Conservation (phyloP, 2,329 filamentous ascomycete genomes). For the Claviceps fusiformis region DNA sequence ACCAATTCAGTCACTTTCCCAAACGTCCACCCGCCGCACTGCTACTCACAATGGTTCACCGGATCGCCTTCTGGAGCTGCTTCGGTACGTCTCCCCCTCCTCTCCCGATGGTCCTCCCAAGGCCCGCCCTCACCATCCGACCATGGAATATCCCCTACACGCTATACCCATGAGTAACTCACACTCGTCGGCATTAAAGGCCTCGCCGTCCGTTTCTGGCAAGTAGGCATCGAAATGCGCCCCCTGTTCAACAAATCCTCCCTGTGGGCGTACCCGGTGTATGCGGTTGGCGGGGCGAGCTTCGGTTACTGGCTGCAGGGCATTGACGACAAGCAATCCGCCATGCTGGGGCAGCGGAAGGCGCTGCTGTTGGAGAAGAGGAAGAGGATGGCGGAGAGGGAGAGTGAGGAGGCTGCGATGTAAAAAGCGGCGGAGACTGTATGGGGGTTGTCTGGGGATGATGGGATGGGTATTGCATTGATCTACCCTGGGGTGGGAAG, state of each 20-base stretch:
- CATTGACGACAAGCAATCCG: constrained; percentile 70
- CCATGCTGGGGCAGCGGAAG: constrained; percentile 66
- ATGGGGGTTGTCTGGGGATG: too few relatives aligned
- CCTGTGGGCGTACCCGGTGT: constrained; percentile 86
- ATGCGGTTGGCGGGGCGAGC: constrained; percentile 70
- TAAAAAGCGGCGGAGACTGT: not conserved
- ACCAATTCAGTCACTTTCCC: not conserved
- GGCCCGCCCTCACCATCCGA: not conserved
- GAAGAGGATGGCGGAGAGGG: constrained; percentile 43
- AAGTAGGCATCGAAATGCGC: constrained; percentile 96
- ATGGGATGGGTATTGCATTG: too few relatives aligned
- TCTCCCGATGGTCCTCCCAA: too few relatives aligned
- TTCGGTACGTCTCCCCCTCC: constrained; percentile 55
- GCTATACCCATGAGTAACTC: too few relatives aligned
- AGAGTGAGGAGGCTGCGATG: constrained; percentile 11
- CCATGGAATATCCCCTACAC: not conserved
- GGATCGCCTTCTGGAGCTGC: constrained; percentile 71
- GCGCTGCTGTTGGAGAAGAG: constrained; percentile 78
- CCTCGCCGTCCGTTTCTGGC: constrained; percentile 84
- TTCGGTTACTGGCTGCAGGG: constrained; percentile 97
- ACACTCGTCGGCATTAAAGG: constrained; percentile 35
- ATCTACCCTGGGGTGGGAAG: too few relatives aligned
- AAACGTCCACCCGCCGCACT: not conserved
- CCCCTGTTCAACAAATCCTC: constrained; percentile 76
- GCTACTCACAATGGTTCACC: constrained; percentile 39